Percentiles rank a stretch among this genome's conserved stretches.
phyloP scores from a whole-genome alignment of 441 rosid genomes.

The Erysimum cheiri region DNA sequence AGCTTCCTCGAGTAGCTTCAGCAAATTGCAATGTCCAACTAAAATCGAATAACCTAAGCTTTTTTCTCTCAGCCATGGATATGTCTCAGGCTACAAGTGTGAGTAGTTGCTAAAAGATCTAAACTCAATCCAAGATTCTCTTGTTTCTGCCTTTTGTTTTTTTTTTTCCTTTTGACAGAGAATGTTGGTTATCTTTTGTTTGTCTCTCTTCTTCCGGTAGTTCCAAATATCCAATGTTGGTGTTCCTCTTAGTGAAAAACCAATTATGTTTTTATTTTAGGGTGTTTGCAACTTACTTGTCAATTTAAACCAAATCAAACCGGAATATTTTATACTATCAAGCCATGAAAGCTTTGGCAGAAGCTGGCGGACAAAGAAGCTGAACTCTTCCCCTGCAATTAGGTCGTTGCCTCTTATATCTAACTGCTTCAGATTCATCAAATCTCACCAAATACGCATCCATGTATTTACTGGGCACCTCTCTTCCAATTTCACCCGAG shows the following conservation, averaged over 20 bases:
- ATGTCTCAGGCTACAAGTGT: neutral
- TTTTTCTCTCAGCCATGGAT: neutral
- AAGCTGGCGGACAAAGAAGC: neutral
- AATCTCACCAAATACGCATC: conserved; percentile 3
- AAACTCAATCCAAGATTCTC: neutral
- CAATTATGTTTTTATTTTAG: too few relatives aligned
- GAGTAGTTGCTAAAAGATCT: neutral
- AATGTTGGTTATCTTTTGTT: neutral
- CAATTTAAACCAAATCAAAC: too few relatives aligned
- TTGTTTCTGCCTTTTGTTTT: neutral
- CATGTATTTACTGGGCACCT: neutral
- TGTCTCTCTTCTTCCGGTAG: neutral
- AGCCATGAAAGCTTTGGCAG: neutral
- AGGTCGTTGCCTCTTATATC: neutral
- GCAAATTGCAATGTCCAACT: neutral
- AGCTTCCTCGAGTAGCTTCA: neutral
- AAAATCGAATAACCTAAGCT: neutral
- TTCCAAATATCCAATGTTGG: too few relatives aligned
- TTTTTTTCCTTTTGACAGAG: neutral
- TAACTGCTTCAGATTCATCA: neutral
- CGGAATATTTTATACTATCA: neutral
- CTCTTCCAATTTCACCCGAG: neutral
- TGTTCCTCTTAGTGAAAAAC: too few relatives aligned
- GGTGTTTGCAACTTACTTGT: too few relatives aligned
- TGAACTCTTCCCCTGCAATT: neutral